Conservation (phyloP, 371 early-diverging fungal genomes). For the Mortierella sp. region DNA sequence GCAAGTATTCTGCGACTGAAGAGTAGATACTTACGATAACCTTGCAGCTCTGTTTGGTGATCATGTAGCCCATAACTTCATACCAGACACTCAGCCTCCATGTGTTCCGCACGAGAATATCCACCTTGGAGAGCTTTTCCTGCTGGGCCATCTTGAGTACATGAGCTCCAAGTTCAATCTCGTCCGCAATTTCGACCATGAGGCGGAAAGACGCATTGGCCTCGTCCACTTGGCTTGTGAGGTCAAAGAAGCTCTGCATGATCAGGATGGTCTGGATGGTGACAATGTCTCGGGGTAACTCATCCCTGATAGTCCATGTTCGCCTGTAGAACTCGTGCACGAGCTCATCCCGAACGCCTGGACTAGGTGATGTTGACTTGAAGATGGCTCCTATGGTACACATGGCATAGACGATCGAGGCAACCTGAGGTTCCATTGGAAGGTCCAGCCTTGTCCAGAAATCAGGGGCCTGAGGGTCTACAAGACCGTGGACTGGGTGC, state of each 20-base stretch:
- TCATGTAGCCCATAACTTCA: slow-evolving; percentile 22
- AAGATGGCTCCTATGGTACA: slow-evolving; percentile 39
- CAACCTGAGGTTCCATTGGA: slow-evolving; percentile 27
- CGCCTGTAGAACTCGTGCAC: slow-evolving; percentile 23
- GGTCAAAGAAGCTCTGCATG: slow-evolving; percentile 19
- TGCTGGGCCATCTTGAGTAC: slow-evolving; percentile 20
- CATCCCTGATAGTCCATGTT: slow-evolving; percentile 9
- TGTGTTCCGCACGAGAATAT: slow-evolving; percentile 36
- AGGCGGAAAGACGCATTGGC: neutral
- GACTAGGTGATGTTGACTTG: slow-evolving; percentile 1
- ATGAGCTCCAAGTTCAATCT: slow-evolving; percentile 24
- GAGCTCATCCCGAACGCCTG: slow-evolving; percentile 17
- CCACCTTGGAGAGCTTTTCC: slow-evolving; percentile 19
- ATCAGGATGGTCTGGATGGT: slow-evolving; percentile 43
- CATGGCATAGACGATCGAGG: slow-evolving; percentile 49
- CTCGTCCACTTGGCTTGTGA: slow-evolving; percentile 16
- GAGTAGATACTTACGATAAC: slow-evolving; percentile 19
- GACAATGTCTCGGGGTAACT: slow-evolving; percentile 20
- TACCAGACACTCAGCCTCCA: slow-evolving; percentile 34
- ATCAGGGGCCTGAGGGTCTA: slow-evolving; percentile 28
- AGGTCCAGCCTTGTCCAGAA: slow-evolving; percentile 47
- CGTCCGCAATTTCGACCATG: slow-evolving; percentile 19
- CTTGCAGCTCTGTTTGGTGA: neutral
- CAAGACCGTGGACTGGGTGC: slow-evolving; percentile 37
- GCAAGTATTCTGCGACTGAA: neutral